A percentile compares a stretch with the other conserved stretches of the same genome.
Evolutionary conservation across 352 stramenopile genomes (phyloP).

Genomic region (Phytophthora ohioensis): DNA sequence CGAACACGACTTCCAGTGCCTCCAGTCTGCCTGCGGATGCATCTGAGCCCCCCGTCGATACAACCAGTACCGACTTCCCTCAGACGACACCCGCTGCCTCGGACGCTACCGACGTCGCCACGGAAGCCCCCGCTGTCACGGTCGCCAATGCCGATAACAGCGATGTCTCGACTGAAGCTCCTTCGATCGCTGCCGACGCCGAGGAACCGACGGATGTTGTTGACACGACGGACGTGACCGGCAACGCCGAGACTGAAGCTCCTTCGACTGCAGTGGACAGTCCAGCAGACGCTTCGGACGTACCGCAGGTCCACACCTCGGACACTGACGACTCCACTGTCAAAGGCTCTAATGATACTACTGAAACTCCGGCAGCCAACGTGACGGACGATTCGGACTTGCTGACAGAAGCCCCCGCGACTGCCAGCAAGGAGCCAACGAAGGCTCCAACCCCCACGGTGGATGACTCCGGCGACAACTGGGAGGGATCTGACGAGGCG

Average conservation of each 20-base stretch:
- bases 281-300: not conserved
- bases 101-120: not conserved
- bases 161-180: not conserved
- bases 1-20: not conserved
- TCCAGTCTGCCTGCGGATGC: not conserved
- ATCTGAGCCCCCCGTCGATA: not conserved
- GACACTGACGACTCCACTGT: not conserved
- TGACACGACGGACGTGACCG: not conserved
- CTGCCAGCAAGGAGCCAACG: not conserved
- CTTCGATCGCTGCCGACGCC: not conserved
- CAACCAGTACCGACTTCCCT: not conserved
- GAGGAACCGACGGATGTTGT: not conserved
- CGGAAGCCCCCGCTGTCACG: not conserved
- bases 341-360: not conserved
- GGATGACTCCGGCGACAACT: conserved; percentile 10
- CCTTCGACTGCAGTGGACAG: not conserved
- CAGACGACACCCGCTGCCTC: not conserved
- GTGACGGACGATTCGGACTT: conserved; percentile 16
- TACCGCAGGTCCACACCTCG: not conserved
- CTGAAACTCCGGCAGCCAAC: conserved; percentile 4
- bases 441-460: not conserved
- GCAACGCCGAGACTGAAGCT: not conserved
- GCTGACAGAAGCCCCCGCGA: conserved; percentile 8
- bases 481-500: conserved; percentile 28
- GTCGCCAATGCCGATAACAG: not conserved